Percentiles rank a stretch among this genome's conserved stretches.
Conservation (phyloP, 2,329 filamentous ascomycete genomes). For the Ophiocordyceps sinensis region DNA sequence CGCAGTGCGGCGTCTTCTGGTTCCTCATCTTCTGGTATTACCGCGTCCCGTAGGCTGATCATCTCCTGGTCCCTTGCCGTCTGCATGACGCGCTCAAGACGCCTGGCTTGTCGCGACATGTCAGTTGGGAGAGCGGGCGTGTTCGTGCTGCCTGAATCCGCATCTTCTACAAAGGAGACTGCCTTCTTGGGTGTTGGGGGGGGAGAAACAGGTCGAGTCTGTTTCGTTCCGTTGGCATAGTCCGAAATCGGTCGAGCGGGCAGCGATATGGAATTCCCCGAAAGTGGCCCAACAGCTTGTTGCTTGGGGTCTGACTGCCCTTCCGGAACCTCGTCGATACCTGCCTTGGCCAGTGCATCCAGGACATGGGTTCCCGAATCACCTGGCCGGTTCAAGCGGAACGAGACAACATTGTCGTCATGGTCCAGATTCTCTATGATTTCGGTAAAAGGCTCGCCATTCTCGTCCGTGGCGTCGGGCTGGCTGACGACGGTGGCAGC, state of each 20-base stretch:
- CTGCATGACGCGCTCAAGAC: constrained; percentile 41
- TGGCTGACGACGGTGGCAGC: constrained; percentile 45
- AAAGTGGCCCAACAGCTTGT: not conserved
- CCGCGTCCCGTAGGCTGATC: constrained; percentile 24
- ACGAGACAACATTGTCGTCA: constrained; percentile 67
- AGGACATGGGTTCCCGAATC: constrained; percentile 52
- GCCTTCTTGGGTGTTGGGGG: constrained; percentile 30
- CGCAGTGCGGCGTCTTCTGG: constrained; percentile 68
- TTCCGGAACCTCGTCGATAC: constrained; percentile 35
- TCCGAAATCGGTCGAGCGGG: not conserved
- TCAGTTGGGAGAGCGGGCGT: constrained; percentile 9
- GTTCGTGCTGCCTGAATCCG: constrained; percentile 13
- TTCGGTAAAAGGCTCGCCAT: constrained; percentile 68
- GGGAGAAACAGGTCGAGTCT: not conserved
- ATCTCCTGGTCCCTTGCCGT: constrained; percentile 39
- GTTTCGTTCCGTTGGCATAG: not conserved
- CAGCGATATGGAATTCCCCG: not conserved
- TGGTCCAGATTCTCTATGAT: constrained; percentile 90
- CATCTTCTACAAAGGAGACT: constrained; percentile 47
- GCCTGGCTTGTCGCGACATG: constrained; percentile 26
- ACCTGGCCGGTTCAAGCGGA: constrained; percentile 50
- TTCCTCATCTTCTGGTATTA: constrained; percentile 62
- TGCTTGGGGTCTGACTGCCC: constrained; percentile 1
- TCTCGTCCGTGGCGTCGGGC: constrained; percentile 49
- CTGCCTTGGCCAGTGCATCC: constrained; percentile 64